Base-by-base conservation (phyloP, 371 early-diverging fungal species). In the Parasitella parasitica region DNA sequence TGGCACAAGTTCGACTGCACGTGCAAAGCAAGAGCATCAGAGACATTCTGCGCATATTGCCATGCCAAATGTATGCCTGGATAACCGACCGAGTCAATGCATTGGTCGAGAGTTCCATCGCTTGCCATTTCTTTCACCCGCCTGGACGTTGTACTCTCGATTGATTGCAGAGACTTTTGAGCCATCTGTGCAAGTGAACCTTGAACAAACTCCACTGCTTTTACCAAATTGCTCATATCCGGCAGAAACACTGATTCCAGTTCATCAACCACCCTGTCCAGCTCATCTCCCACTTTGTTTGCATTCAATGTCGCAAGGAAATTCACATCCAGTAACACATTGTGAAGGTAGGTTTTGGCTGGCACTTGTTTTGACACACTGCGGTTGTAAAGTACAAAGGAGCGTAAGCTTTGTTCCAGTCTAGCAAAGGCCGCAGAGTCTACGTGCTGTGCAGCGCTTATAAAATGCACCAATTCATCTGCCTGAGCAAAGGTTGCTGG, bases 401-500 rank as follows among this genome's bases (percentile, higher is more conserved):
- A 84, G 57, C 95, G 91, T 53, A 98, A 83, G 59, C 88, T 82
- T 57, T 88, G 84, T 72, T 97, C 97, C 48, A 97, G 84, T 26
- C 84, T 77, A n/a, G 81, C 73, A 72, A 97, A 97, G 30, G 82
- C 86, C 24, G 83, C 84, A 37, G 76, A 83, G 35, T 80, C 82
- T 43, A 70, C 41, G 49, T 75, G 70, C 38, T 69, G 49, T 13
- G 88, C 86, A 18, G 97, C 94, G 59, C 92, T 87, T 38, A 97
- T 94, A 84, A 97, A 99, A 72, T 99, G 99, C 27, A 99, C 97
- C 18, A 99, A 86, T 65, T 94, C 92, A 34, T 91, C 89, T 22
- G 91, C 90, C 67, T 97, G 89, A 22, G 86, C 94, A 75, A 89
- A 95, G 1, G 98, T 97, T 50, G 86, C 84, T 18, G 97, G 97